Evolutionary conservation across 805 yeast species (phyloP).

Genomic region (Monosporozyma aerobia): DNA sequence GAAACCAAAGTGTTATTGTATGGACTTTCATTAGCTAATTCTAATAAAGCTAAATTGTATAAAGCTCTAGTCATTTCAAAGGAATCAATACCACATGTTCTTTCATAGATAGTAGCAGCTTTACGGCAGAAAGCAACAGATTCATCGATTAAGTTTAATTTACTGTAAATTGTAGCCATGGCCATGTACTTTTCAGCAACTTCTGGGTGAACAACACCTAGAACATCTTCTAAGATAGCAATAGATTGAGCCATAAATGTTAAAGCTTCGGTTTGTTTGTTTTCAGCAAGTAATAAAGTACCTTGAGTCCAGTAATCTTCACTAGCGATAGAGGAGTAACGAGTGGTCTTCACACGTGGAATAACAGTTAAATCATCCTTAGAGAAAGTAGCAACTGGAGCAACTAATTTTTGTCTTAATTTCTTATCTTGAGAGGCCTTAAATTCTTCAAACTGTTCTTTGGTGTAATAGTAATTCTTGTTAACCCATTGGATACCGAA

Average conservation of each 20-base stretch:
- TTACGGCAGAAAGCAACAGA: constrained; percentile 61
- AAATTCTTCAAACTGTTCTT: constrained; percentile 30
- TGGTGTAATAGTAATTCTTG: constrained; percentile 33
- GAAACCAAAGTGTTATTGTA: constrained; percentile 55
- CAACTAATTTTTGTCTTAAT: constrained; percentile 25
- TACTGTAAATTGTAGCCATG: constrained; percentile 59
- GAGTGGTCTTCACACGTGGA: constrained; percentile 69
- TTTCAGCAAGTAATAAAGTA: constrained; percentile 22
- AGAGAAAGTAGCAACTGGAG: constrained; percentile 37
- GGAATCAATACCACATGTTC: constrained; percentile 74
- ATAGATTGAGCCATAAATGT: constrained; percentile 61
- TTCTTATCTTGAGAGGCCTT: constrained; percentile 30
- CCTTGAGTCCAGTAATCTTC: constrained; percentile 72
- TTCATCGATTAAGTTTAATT: constrained; percentile 43
- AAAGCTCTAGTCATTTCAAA: constrained; percentile 64
- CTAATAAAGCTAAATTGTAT: constrained; percentile 66
- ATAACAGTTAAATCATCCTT: constrained; percentile 61
- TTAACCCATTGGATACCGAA: constrained; percentile 80
- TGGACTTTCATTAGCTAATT: constrained; percentile 49
- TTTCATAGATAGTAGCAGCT: constrained; percentile 66
- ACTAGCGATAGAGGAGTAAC: constrained; percentile 54
- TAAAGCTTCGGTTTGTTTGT: constrained; percentile 48
- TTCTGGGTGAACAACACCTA: constrained; percentile 71
- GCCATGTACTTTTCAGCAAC: constrained; percentile 62
- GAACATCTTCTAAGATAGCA: constrained; percentile 68